Conservation (phyloP, 371 early-diverging fungal genomes). For the Saksenaea oblongispora region DNA sequence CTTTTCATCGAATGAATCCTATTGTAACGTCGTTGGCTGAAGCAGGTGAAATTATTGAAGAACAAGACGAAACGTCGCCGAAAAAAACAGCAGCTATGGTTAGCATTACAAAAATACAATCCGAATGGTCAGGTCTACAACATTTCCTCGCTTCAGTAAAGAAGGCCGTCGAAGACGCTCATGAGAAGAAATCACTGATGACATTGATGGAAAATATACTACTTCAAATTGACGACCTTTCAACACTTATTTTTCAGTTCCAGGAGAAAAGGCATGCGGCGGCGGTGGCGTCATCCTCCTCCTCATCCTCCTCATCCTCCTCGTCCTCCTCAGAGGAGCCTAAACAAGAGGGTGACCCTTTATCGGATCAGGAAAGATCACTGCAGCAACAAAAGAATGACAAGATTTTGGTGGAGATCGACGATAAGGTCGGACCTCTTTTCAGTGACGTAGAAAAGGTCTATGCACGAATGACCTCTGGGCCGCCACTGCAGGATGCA, state of each 20-base stretch:
- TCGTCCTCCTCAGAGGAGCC: slow-evolving; percentile 2
- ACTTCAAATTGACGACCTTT: slow-evolving; percentile 39
- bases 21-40: slow-evolving; percentile 49
- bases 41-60: slow-evolving; percentile 40
- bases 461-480: slow-evolving; percentile 47
- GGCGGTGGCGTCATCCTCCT: slow-evolving; percentile 20
- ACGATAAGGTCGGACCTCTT: slow-evolving; percentile 52
- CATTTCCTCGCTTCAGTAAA: slow-evolving; percentile 45
- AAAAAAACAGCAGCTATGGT: slow-evolving; percentile 15
- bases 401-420: slow-evolving; percentile 41
- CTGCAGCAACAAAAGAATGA: slow-evolving; percentile 23
- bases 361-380: slow-evolving; percentile 8
- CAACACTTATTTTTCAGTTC: slow-evolving; percentile 42
- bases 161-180: slow-evolving; percentile 19
- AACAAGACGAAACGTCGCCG: slow-evolving; percentile 12
- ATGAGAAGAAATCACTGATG: slow-evolving; percentile 25
- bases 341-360: slow-evolving; percentile 8
- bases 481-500: slow-evolving; percentile 31
- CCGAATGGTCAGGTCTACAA: slow-evolving; percentile 50
- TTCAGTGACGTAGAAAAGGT: slow-evolving; percentile 53
- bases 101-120: slow-evolving; percentile 43
- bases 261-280: slow-evolving; percentile 42
- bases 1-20: slow-evolving; percentile 51
- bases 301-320: slow-evolving; percentile 6
- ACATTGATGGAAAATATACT: slow-evolving; percentile 29